A percentile compares a stretch with the other conserved stretches of the same genome.
These are phyloP conservation scores for Gracilaria gracilis DNA, from an alignment of 23 red algal species.

Conservation along the genomic window DNA sequence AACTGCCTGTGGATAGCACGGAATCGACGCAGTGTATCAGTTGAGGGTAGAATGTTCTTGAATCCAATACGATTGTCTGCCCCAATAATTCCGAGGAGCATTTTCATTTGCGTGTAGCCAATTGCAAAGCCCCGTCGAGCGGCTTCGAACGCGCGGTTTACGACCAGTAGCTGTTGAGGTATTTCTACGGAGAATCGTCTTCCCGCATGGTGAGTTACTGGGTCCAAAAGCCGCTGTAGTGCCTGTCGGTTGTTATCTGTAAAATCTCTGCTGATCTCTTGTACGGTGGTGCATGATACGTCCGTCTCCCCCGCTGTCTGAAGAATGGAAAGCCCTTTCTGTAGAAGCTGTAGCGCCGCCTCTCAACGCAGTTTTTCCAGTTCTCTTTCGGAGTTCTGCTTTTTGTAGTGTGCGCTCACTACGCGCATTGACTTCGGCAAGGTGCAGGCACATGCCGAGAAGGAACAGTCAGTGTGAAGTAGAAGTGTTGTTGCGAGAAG, in stretches of 20 bases:
- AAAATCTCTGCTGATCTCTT: not conserved
- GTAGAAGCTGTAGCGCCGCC: no score
- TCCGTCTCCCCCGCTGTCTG: no score
- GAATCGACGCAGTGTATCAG: not conserved
- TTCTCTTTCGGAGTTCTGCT: no score
- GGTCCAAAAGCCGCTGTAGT: not conserved
- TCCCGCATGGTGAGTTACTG: not conserved
- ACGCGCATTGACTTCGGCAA: no score
- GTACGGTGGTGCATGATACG: no score
- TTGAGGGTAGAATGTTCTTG: not conserved
- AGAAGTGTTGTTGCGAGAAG: no score
- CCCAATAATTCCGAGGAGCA: not conserved
- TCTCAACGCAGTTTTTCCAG: no score
- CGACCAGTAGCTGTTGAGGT: not conserved
- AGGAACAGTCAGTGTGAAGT: no score
- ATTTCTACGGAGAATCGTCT: not conserved
- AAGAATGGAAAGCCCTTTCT: no score
- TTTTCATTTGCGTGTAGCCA: not conserved
- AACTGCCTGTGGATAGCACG: conserved; percentile 20
- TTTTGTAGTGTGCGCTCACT: no score
- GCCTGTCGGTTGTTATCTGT: not conserved
- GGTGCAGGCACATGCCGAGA: no score
- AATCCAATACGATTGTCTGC: not conserved
- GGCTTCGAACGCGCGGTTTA: not conserved
- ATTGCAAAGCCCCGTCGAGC: conserved; percentile 1